Base-by-base conservation (phyloP, 768 basidiomycete genomes). In the Podaxis carcinomalis region DNA sequence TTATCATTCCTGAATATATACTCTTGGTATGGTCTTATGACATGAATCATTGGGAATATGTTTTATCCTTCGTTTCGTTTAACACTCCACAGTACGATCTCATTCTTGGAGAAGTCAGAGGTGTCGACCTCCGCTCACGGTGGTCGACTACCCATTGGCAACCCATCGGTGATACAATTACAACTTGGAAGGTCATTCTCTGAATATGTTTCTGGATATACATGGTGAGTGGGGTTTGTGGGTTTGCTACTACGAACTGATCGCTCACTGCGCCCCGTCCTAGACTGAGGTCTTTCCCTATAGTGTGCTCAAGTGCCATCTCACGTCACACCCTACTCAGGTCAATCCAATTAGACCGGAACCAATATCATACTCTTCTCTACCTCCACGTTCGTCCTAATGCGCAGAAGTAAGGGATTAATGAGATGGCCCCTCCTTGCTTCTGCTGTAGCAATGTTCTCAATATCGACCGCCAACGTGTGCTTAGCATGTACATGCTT, bases 311-410 rank as follows among this genome's bases (percentile, higher is more conserved):
- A 19, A n/a, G 14, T n/a, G 7, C 11, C 21, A n/a, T n/a, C 35
- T 36, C 3, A 19, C 21, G 37, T 16, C 35, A 5, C 1, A 35
- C 10, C 27, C 32, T 25, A 13, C 23, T 23, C 35, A 23, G 32
- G 46, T 21, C 39, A 32, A 51, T 5, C 19, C 23, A 37, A 13
- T 52, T 19, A 14, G 3, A 32, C 32, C 73, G 77, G 76, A n/a
- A 69, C 75, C 47, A 76, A 77, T 62, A 63, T 69, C 23, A 68
- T 76, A 32, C 70, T 79, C 36, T 77, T 75, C 64, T 62, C 65
- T 32, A 70, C 74, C 46, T 74, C 75, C 59, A 49, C 68, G 36
- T 72, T 64, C 59, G 69, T 76, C 25, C 72, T 77, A 35, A 59
- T 70, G 21, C 67, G 63, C 50, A 62, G 67, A 32, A 63, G 67